Evolutionary conservation across 2,329 filamentous ascomycete genomes (phyloP).

Genomic region (Paraphaeosphaeria minitans): DNA sequence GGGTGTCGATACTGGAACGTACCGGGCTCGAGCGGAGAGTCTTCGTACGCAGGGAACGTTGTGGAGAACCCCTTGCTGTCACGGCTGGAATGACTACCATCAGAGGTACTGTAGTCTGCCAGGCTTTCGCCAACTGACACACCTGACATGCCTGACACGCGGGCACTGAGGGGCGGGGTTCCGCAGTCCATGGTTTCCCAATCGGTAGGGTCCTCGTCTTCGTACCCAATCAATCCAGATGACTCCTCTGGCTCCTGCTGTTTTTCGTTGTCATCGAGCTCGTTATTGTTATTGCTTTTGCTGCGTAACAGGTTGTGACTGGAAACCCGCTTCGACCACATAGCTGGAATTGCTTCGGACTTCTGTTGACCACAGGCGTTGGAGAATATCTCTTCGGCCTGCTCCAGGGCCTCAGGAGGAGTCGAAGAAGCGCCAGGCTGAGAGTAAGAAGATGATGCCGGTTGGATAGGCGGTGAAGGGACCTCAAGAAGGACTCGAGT

Average conservation of each 20-base stretch:
- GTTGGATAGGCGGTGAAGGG: constrained; percentile 12
- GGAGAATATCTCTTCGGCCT: constrained; percentile 40
- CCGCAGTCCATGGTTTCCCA: constrained; percentile 43
- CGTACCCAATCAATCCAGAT: not conserved
- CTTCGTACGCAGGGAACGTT: constrained; percentile 10
- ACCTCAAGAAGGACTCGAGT: constrained; percentile 39
- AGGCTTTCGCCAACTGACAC: constrained; percentile 31
- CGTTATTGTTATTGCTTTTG: constrained; percentile 13
- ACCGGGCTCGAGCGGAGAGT: constrained; percentile 6
- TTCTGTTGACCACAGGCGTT: constrained; percentile 15
- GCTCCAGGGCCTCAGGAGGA: constrained; percentile 34
- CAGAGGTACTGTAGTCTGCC: constrained; percentile 40
- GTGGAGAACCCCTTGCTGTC: constrained; percentile 47
- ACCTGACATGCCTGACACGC: constrained; percentile 17
- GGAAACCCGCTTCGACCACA: constrained; percentile 39
- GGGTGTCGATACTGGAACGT: constrained; percentile 29
- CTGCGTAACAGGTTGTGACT: constrained; percentile 29
- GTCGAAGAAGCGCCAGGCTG: constrained; percentile 23
- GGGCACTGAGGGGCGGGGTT: constrained; percentile 20
- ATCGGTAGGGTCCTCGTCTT: constrained; percentile 29
- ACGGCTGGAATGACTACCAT: constrained; percentile 26
- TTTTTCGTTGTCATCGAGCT: constrained; percentile 13
- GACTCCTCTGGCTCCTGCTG: not conserved
- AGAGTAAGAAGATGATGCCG: constrained; percentile 37
- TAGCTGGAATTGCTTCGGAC: constrained; percentile 33